Percentiles rank a stretch among this genome's conserved stretches.
phyloP scores from a whole-genome alignment of 306 rosid species.

The Mimosa pudica region DNA sequence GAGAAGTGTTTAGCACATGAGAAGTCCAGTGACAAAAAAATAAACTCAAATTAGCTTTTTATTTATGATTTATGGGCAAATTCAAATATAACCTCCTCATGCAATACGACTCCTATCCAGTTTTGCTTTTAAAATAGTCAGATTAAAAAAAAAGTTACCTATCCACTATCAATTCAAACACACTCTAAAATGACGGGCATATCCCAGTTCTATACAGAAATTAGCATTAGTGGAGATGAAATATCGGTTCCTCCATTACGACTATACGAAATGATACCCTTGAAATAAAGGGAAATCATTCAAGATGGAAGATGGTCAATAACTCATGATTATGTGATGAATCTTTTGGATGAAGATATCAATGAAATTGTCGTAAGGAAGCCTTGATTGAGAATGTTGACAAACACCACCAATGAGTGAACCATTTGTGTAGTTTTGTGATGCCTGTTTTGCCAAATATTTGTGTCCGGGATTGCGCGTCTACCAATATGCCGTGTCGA shows the following conservation, averaged over 20 bases:
- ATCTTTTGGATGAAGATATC: neutral
- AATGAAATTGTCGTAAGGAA: neutral
- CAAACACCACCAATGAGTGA: neutral
- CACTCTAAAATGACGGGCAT: too few species aligned
- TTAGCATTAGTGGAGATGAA: neutral
- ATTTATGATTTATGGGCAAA: too few species aligned
- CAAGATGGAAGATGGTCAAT: neutral
- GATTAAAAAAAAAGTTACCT: too few species aligned
- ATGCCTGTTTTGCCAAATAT: neutral
- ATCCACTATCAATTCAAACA: too few species aligned
- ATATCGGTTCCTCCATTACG: neutral
- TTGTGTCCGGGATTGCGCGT: neutral
- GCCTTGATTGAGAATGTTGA: neutral
- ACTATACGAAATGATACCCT: neutral
- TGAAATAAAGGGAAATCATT: neutral
- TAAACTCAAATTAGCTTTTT: too few species aligned
- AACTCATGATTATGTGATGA: neutral
- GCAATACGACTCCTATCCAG: too few species aligned
- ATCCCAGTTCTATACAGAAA: neutral
- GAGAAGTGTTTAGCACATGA: too few species aligned
- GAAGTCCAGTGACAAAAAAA: too few species aligned
- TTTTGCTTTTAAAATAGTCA: too few species aligned
- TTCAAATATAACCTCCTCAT: too few species aligned
- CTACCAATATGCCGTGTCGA: neutral
- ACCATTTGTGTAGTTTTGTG: neutral